Conservation (phyloP, 805 yeast species). For the Maudiozyma barnettii region DNA sequence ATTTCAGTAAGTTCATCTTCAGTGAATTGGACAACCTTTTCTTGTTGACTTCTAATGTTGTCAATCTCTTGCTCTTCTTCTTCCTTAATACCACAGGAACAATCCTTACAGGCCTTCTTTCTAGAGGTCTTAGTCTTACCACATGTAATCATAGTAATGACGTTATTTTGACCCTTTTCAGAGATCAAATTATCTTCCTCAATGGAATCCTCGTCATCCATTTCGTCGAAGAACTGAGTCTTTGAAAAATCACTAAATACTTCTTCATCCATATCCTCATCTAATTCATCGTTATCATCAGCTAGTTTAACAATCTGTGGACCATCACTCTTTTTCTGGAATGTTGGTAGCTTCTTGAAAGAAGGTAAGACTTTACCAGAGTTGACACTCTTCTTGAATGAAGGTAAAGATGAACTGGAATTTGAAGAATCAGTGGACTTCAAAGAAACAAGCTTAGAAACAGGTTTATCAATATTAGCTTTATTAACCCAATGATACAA, state of each 20-base stretch:
- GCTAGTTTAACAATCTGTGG: background rate
- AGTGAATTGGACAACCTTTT: slow-evolving; percentile 35
- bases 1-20: slow-evolving; percentile 74
- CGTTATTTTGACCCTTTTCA: slow-evolving; percentile 17
- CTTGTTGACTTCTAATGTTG: slow-evolving; percentile 21
- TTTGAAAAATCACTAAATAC: slow-evolving; percentile 36
- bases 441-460: slow-evolving; percentile 27
- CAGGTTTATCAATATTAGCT: slow-evolving; percentile 25
- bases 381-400: slow-evolving; percentile 13
- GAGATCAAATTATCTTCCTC: slow-evolving; percentile 49
- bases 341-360: slow-evolving; percentile 26
- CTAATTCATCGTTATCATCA: slow-evolving; percentile 29
- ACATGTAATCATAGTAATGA: slow-evolving; percentile 24
- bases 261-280: slow-evolving; percentile 30
- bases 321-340: slow-evolving; percentile 13
- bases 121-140: slow-evolving; percentile 25
- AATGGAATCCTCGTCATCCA: slow-evolving; percentile 40
- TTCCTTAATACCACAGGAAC: slow-evolving; percentile 94
- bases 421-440: slow-evolving; percentile 1
- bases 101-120: slow-evolving; percentile 93
- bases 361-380: slow-evolving; percentile 12
- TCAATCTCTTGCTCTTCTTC: slow-evolving; percentile 55
- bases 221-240: slow-evolving; percentile 43
- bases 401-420: slow-evolving; percentile 6
- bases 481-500: slow-evolving; percentile 50